Conservation (phyloP, 1,284 basidiomycete species). For the Cryptococcus maquisensis region DNA sequence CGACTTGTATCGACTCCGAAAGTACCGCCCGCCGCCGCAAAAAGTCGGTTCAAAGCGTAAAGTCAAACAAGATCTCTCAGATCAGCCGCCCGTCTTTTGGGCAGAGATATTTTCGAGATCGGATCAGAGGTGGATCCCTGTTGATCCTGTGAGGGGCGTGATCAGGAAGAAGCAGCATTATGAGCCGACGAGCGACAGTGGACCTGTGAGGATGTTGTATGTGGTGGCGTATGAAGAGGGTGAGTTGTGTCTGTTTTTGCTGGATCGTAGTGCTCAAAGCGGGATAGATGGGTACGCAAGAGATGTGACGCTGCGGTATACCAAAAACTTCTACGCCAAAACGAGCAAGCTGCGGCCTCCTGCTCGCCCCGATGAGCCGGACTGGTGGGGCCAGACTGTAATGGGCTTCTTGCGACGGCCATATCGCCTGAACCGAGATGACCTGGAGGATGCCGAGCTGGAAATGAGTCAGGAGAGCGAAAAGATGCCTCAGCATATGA, state of each 20-base stretch:
- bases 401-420: constrained; percentile 63
- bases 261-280: background rate
- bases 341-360: constrained; percentile 77
- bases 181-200: constrained; percentile 60
- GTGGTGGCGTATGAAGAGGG: constrained; percentile 94
- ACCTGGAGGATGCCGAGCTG: constrained; percentile 90
- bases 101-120: constrained; percentile 93
- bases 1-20: constrained; percentile 38
- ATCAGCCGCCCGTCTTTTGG: constrained; percentile 87
- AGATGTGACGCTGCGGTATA: constrained; percentile 58
- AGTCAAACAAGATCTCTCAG: constrained; percentile 36
- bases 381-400: constrained; percentile 77
- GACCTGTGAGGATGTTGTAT: constrained; percentile 85
- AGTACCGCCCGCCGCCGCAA: constrained; percentile 24
- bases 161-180: constrained; percentile 78
- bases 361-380: constrained; percentile 59
- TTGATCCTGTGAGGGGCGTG: constrained; percentile 78
- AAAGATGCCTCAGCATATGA: constrained; percentile 89
- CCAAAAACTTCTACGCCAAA: constrained; percentile 75
- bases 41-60: constrained; percentile 20
- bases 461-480: constrained; percentile 70
- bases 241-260: constrained; percentile 37
- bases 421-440: constrained; percentile 81
- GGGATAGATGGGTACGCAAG: constrained; percentile 53
- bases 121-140: constrained; percentile 85